Evolutionary conservation across 768 basidiomycete genomes (phyloP), one percentile per base, ranked within the genome.

Genomic region (Cystoderma amianthinum): DNA sequence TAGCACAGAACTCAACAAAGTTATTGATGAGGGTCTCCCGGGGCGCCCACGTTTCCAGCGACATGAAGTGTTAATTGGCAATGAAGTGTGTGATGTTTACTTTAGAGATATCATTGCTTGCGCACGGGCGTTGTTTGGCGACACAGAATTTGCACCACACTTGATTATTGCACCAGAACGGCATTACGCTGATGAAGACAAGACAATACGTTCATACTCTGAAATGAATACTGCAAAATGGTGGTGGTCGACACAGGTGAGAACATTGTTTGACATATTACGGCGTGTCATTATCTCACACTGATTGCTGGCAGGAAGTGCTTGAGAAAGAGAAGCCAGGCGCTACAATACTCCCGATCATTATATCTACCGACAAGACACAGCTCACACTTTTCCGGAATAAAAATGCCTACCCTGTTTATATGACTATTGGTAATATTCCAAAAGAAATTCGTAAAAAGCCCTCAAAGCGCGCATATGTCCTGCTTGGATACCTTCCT

Each of bases 341-440:
- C 7, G 25, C 25, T n/a, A 28, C 25, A 28, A 28, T 28, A 7
- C 25, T 28, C 25, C 65, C 67, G 0, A 36, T 77, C 4, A 71
- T 76, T n/a, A 48, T 76, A 2, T 60, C 69, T 0, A 60, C 69
- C 0, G 70, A 76, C 51, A 74, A 73, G 37, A 74, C 69, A 0
- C 56, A 62, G 39, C 50, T 73, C 1, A 67, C 67, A 0, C 41
- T 52, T 1, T 68, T 73, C 41, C 48, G 61, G 2, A 63, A 68
- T 42, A 69, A 73, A 44, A 39, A 46, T 17, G 65, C 67, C 7
- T 74, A 69, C 48, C 73, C 72, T 0, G 59, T 75, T 0, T 76
- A 76, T 44, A 35, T 74, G 13, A 69, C 72, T 1, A 64, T 74
- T 42, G 71, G 70, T 0, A 74, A 73, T 41, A 54, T 75, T 4